phyloP scores from a whole-genome alignment of 1,284 basidiomycete genomes.

The Trametes versicolor region DNA sequence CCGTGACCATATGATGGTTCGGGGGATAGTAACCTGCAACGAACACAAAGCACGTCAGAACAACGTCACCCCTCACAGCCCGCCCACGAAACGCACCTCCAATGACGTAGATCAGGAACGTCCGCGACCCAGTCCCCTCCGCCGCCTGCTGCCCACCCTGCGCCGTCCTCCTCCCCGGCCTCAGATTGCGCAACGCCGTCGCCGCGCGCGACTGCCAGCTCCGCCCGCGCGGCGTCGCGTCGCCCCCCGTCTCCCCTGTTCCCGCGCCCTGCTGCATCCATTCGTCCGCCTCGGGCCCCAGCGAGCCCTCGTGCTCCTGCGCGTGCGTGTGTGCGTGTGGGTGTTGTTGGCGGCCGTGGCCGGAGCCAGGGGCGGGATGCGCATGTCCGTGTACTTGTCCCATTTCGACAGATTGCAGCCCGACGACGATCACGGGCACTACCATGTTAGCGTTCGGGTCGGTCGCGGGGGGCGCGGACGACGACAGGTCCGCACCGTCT shows the following conservation, averaged over 20 bases:
- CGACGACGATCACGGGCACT: conserved; percentile 83
- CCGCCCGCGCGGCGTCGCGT: conserved; percentile 38
- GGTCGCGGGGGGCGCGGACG: conserved; percentile 25
- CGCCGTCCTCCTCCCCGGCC: conserved; percentile 52
- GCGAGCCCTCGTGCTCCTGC: conserved; percentile 14
- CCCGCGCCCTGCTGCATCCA: conserved; percentile 14
- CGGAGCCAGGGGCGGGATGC: neutral
- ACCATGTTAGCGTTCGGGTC: conserved; percentile 55
- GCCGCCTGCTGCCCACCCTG: conserved; percentile 38
- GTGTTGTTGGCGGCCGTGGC: neutral
- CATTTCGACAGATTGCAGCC: conserved; percentile 75
- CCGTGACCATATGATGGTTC: conserved; percentile 84
- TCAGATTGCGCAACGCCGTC: conserved; percentile 63
- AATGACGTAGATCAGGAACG: conserved; percentile 85
- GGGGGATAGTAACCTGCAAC: conserved; percentile 83
- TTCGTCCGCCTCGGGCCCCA: conserved; percentile 16
- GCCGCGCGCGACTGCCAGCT: conserved; percentile 53
- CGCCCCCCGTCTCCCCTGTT: conserved; percentile 17
- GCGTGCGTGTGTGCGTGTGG: neutral
- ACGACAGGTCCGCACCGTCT: conserved; percentile 26
- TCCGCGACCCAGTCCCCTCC: conserved; percentile 64
- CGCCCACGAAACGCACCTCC: conserved; percentile 57
- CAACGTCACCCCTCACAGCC: neutral
- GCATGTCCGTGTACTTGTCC: conserved; percentile 41
- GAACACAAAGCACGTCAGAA: neutral